phyloP scores from a whole-genome alignment of 1,284 basidiomycete genomes.

The Tremellales sp. region DNA sequence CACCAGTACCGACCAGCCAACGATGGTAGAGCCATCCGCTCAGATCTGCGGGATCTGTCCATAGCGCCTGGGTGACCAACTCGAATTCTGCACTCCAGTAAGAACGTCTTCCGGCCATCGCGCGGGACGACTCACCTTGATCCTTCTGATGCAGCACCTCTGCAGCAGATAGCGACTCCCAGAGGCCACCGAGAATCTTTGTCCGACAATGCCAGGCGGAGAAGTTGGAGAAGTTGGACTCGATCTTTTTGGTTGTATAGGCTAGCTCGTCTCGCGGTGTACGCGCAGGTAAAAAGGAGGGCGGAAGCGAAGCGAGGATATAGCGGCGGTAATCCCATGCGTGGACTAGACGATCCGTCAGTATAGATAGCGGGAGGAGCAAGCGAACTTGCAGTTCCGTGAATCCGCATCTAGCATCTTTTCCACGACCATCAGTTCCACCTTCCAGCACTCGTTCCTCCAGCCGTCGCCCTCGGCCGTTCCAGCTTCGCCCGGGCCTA shows the following conservation, averaged over 20 bases:
- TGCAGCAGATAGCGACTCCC: slow-evolving; percentile 57
- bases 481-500: slow-evolving; percentile 60
- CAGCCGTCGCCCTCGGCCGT: slow-evolving; percentile 61
- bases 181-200: slow-evolving; percentile 68
- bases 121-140: slow-evolving; percentile 54
- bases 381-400: slow-evolving; percentile 69
- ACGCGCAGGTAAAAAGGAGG: slow-evolving; percentile 47
- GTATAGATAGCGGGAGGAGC: neutral
- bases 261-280: slow-evolving; percentile 58
- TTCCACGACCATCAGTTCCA: slow-evolving; percentile 78
- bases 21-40: slow-evolving; percentile 98
- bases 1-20: slow-evolving; percentile 82
- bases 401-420: slow-evolving; percentile 83
- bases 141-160: slow-evolving; percentile 58
- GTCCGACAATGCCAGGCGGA: slow-evolving; percentile 98
- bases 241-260: slow-evolving; percentile 87
- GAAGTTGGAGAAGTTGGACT: slow-evolving; percentile 93
- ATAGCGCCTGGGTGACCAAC: slow-evolving; percentile 87
- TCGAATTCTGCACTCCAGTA: slow-evolving; percentile 67
- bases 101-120: neutral
- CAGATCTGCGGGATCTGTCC: slow-evolving; percentile 93
- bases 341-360: slow-evolving; percentile 58
- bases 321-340: slow-evolving; percentile 91
- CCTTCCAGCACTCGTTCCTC: slow-evolving; percentile 73
- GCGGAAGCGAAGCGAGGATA: slow-evolving; percentile 65